These are phyloP conservation scores for Acacia confusa DNA, from an alignment of 306 rosid species.

Conservation along the genomic window DNA sequence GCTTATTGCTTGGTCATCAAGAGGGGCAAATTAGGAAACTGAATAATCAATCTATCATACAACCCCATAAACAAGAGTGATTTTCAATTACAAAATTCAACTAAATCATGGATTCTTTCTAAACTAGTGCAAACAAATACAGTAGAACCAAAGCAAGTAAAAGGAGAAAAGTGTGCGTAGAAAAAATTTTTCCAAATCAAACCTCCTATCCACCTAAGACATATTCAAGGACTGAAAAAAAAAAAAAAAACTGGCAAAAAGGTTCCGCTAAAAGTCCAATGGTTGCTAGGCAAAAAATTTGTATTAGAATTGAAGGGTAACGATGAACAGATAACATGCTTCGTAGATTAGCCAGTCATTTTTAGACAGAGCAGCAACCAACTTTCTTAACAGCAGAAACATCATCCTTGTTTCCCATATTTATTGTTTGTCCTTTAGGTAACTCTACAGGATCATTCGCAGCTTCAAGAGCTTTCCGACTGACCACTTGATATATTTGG, in stretches of 20 bases:
- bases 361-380: conserved; percentile 57
- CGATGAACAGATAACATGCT: conserved; percentile 7
- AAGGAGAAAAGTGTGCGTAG: neutral
- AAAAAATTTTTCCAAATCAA: conserved; percentile 7
- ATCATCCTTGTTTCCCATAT: conserved; percentile 59
- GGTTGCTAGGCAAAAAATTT: neutral
- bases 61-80: neutral
- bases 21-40: neutral
- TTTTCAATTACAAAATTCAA: neutral
- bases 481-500: conserved; percentile 49
- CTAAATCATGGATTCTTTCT: neutral
- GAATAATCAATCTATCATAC: neutral
- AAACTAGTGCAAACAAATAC: conserved; percentile 18
- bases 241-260: neutral
- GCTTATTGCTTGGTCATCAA: neutral
- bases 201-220: neutral
- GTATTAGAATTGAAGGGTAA: neutral
- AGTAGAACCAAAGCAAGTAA: neutral
- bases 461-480: conserved; percentile 56
- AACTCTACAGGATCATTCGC: conserved; percentile 51
- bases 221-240: neutral
- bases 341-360: neutral
- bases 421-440: conserved; percentile 56
- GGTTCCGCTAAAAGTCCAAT: neutral
- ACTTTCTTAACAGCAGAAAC: conserved; percentile 58